Percentiles rank a stretch among this genome's conserved stretches.
These are phyloP conservation scores for Daucus carota DNA, from an alignment of 129 eudicot genomes.

Conservation along the genomic window DNA sequence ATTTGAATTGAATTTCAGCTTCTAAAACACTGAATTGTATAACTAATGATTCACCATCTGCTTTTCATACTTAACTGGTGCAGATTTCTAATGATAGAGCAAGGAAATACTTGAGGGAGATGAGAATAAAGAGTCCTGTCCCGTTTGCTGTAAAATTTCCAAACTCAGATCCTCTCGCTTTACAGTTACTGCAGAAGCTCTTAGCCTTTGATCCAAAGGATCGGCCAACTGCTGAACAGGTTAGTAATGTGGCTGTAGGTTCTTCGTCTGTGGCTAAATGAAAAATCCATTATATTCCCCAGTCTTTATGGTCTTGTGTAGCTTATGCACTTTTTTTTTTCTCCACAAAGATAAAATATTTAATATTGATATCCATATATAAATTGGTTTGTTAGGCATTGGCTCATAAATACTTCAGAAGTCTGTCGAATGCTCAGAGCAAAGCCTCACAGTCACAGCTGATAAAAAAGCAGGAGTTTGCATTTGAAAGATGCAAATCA, in stretches of 20 bases:
- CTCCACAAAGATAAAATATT: neutral
- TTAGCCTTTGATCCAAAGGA: constrained; percentile 94
- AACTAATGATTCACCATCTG: neutral
- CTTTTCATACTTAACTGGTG: constrained; percentile 8
- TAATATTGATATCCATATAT: neutral
- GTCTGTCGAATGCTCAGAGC: constrained; percentile 30
- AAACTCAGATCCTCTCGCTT: constrained; percentile 60
- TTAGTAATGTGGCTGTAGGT: constrained; percentile 11
- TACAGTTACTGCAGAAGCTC: constrained; percentile 59
- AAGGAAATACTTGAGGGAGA: constrained; percentile 60
- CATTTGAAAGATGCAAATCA: constrained; percentile 70
- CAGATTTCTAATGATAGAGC: constrained; percentile 86
- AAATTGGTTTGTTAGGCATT: constrained; percentile 41
- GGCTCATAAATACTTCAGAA: constrained; percentile 85
- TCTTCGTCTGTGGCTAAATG: neutral
- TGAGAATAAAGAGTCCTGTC: constrained; percentile 70
- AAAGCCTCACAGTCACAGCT: constrained; percentile 69
- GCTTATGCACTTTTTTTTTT: neutral
- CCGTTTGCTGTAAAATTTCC: constrained; percentile 61
- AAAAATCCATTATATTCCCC: neutral
- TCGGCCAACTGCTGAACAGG: constrained; percentile 89
- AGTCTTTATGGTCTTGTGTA: neutral
- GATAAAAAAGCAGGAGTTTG: constrained; percentile 74
- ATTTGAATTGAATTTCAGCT: neutral
- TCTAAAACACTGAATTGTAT: neutral